Percentiles rank a stretch among this genome's conserved stretches.
These are phyloP conservation scores for Sporodiniella umbellata DNA, from an alignment of 371 early-diverging fungal genomes.

Conservation along the genomic window DNA sequence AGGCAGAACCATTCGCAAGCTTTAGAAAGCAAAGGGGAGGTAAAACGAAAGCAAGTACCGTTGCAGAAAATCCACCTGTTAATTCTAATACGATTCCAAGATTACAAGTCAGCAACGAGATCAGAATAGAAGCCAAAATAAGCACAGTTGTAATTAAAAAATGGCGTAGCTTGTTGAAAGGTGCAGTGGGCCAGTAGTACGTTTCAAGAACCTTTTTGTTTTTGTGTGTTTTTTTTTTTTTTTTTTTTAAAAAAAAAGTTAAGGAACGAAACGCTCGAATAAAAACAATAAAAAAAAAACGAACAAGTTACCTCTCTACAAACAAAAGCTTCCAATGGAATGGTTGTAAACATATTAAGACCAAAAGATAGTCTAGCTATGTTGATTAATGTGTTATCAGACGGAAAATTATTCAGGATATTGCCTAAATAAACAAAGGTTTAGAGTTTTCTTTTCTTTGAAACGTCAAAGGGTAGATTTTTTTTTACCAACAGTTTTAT, in stretches of 20 bases:
- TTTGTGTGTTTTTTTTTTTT: neutral
- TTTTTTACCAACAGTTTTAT: slow-evolving; percentile 60
- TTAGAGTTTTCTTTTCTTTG: too few species aligned
- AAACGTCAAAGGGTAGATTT: too few species aligned
- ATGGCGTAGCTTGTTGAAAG: slow-evolving; percentile 54
- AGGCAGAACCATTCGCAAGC: slow-evolving; percentile 52
- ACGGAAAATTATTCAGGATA: slow-evolving; percentile 77
- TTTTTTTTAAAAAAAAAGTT: neutral
- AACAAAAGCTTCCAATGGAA: slow-evolving; percentile 75
- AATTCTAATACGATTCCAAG: slow-evolving; percentile 75
- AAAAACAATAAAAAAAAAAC: too few species aligned
- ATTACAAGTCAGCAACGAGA: slow-evolving; percentile 68
- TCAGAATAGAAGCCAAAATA: slow-evolving; percentile 47
- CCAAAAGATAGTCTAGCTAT: slow-evolving; percentile 75
- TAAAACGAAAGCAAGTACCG: slow-evolving; percentile 76
- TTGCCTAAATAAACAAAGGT: slow-evolving; percentile 60
- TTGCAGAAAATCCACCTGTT: slow-evolving; percentile 77
- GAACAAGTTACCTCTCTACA: slow-evolving; percentile 68
- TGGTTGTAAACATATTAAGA: slow-evolving; percentile 80
- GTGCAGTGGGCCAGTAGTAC: slow-evolving; percentile 49
- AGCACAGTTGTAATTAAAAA: slow-evolving; percentile 60
- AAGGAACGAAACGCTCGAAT: too few species aligned
- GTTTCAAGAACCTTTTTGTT: slow-evolving; percentile 56
- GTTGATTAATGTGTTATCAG: slow-evolving; percentile 68
- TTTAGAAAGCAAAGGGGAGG: slow-evolving; percentile 71